These are phyloP conservation scores for Anthracocystis walkeri DNA, from an alignment of 1,284 basidiomycete species.

Conservation along the genomic window DNA sequence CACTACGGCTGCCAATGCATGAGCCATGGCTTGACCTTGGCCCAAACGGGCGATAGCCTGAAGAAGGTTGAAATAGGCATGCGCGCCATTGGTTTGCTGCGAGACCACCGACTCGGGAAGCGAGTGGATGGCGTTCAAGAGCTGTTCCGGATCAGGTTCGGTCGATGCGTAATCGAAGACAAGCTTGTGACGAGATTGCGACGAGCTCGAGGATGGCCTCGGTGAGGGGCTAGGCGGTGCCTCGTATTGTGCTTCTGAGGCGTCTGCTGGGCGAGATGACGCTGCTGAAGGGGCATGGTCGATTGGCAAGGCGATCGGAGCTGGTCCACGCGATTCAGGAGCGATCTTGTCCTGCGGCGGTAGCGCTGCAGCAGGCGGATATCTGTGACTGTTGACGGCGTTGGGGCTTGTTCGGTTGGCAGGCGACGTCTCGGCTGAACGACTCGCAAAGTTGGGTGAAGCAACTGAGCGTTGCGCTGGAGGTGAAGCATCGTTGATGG, in stretches of 20 bases:
- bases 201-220: conserved; percentile 12
- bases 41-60: conserved; percentile 28
- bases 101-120: conserved; percentile 19
- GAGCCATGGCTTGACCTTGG: conserved; percentile 50
- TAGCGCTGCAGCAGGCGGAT: not conserved
- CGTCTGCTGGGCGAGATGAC: not conserved
- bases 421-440: conserved; percentile 31
- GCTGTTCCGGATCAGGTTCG: conserved; percentile 34
- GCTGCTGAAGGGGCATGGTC: not conserved
- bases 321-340: not conserved
- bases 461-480: conserved; percentile 8
- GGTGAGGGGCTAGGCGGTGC: conserved; percentile 15
- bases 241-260: not conserved
- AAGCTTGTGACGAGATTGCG: conserved; percentile 31
- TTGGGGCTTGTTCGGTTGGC: conserved; percentile 17
- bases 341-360: not conserved
- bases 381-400: conserved; percentile 1
- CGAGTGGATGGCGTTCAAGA: conserved; percentile 18
- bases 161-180: conserved; percentile 36
- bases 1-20: conserved; percentile 40
- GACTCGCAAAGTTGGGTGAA: conserved; percentile 18
- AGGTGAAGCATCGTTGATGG: conserved; percentile 19
- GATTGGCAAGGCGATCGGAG: not conserved
- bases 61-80: conserved; percentile 36
- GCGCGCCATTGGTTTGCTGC: conserved; percentile 31